A percentile compares a stretch with the other conserved stretches of the same genome.
Evolutionary conservation across 768 basidiomycete genomes (phyloP).

Genomic region (Albatrellus ellisii): DNA sequence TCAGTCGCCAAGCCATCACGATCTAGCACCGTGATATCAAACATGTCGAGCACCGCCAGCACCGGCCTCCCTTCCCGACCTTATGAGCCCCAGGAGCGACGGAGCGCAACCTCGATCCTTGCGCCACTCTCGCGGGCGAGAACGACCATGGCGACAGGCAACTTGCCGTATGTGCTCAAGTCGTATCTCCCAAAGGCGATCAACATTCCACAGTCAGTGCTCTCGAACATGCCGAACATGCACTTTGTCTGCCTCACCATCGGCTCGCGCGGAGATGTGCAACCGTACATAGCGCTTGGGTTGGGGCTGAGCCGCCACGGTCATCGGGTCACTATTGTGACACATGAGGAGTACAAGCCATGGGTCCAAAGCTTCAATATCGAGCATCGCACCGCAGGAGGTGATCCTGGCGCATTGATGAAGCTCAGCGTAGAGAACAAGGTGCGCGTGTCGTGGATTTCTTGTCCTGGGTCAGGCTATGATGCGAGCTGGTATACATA

Average conservation of each 20-base stretch:
- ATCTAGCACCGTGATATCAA: constrained; percentile 6
- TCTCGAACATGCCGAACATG: constrained; percentile 22
- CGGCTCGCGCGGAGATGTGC: constrained; percentile 43
- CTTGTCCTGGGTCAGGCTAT: constrained; percentile 13
- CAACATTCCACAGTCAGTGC: constrained; percentile 28
- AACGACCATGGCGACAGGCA: constrained; percentile 19
- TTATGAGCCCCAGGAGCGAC: not conserved
- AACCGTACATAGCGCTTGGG: constrained; percentile 36
- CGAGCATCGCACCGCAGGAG: constrained; percentile 47
- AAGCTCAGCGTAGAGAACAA: constrained; percentile 41
- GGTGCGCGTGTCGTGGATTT: constrained; percentile 12
- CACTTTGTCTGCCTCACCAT: constrained; percentile 57
- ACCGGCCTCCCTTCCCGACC: not conserved
- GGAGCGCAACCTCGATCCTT: constrained; percentile 25
- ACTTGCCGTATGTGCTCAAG: constrained; percentile 20
- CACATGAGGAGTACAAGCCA: constrained; percentile 33
- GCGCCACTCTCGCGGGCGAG: constrained; percentile 31
- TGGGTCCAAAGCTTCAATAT: constrained; percentile 53
- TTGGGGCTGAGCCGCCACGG: constrained; percentile 28
- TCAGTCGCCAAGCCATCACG: constrained; percentile 6
- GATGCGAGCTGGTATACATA: constrained; percentile 16
- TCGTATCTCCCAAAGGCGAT: constrained; percentile 31
- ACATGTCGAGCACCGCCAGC: constrained; percentile 1
- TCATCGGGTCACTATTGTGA: constrained; percentile 33
- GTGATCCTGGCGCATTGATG: constrained; percentile 59